A percentile compares a stretch with the other conserved stretches of the same genome.
Evolutionary conservation across 352 stramenopile species (phyloP).

Genomic region (Globisporangium nunn): DNA sequence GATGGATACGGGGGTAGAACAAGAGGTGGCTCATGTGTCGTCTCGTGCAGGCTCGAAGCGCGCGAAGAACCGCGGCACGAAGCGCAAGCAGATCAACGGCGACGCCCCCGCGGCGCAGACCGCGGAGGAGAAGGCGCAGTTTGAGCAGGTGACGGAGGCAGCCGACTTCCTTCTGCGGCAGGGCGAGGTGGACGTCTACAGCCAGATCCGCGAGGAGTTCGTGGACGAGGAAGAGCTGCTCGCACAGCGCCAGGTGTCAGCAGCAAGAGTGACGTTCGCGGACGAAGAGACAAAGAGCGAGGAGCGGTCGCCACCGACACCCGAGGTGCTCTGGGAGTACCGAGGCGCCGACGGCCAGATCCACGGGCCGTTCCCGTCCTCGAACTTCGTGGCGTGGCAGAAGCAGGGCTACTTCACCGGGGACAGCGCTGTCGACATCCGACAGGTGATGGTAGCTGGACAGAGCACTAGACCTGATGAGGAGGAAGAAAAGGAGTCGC

Average conservation of each 20-base stretch:
- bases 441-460: conserved; percentile 18
- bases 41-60: conserved; percentile 38
- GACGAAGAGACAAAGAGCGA: conserved; percentile 42
- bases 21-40: not conserved
- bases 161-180: conserved; percentile 73
- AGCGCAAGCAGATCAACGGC: conserved; percentile 40
- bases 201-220: conserved; percentile 78
- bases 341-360: conserved; percentile 61
- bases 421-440: conserved; percentile 69
- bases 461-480: conserved; percentile 1
- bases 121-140: conserved; percentile 66
- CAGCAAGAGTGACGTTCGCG: conserved; percentile 21
- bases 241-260: conserved; percentile 20
- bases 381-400: conserved; percentile 69
- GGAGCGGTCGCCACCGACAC: conserved; percentile 19
- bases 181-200: conserved; percentile 77
- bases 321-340: conserved; percentile 76
- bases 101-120: conserved; percentile 29
- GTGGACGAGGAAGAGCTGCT: conserved; percentile 52
- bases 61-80: conserved; percentile 34
- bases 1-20: too few species aligned
- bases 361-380: conserved; percentile 67
- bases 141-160: conserved; percentile 72
- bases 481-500: conserved; percentile 12
- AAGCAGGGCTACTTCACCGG: conserved; percentile 77